Conservation (phyloP, 805 yeast genomes). For the Starmerella bacillaris region DNA sequence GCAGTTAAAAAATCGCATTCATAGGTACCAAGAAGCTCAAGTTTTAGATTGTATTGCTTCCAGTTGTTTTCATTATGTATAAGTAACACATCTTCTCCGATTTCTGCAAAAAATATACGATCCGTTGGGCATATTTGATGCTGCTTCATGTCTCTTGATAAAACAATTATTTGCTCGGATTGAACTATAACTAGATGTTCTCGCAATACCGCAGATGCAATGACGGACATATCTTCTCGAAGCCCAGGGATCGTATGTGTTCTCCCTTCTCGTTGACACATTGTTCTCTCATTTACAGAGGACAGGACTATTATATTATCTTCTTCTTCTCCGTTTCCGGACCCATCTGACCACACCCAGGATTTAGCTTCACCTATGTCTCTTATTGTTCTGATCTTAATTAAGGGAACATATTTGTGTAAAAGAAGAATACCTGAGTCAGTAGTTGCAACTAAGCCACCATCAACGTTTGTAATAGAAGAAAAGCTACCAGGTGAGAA, state of each 20-base stretch:
- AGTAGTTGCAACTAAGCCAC: constrained; percentile 10
- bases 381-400: constrained; percentile 1
- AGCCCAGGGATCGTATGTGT: not conserved
- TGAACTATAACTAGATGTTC: not conserved
- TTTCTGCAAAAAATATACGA: not conserved
- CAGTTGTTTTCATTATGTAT: not conserved
- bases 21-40: not conserved
- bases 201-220: not conserved
- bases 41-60: not conserved
- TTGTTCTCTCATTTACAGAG: not conserved
- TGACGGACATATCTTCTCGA: not conserved
- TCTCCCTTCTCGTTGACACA: not conserved
- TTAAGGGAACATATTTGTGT: constrained; percentile 8
- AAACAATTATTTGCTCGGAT: constrained; percentile 2
- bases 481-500: constrained; percentile 7
- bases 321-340: not conserved
- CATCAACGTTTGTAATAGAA: constrained; percentile 6
- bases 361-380: constrained; percentile 4
- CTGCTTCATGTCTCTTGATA: not conserved
- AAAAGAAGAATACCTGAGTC: constrained; percentile 7
- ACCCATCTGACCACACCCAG: constrained; percentile 1
- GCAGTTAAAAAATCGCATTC: not conserved
- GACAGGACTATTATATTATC: not conserved
- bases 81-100: not conserved
- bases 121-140: too few species aligned